Evolutionary conservation across 1,139 yeast genomes (phyloP).

Genomic region (Geotrichum candidum): DNA sequence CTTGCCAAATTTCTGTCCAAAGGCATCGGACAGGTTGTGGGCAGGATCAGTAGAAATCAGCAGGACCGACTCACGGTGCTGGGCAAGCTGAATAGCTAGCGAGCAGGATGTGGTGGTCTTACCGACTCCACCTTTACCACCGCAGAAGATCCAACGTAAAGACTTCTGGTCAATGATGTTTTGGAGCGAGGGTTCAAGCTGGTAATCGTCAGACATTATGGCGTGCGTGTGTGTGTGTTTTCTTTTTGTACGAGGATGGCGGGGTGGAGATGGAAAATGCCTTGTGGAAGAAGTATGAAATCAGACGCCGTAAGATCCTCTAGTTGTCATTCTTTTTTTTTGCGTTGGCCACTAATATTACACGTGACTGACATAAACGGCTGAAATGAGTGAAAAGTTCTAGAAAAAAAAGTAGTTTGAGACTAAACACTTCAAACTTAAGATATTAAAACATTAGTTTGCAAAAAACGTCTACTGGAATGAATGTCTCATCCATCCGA

Average conservation of each 20-base stretch:
- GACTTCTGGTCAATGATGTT: slow-evolving; percentile 42
- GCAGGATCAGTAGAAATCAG: slow-evolving; percentile 97
- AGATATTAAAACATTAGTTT: too few relatives aligned
- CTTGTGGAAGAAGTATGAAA: not conserved
- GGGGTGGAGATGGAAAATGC: not conserved
- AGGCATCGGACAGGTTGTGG: slow-evolving; percentile 93
- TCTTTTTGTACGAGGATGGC: not conserved
- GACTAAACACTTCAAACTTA: too few relatives aligned
- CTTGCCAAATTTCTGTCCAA: slow-evolving; percentile 95
- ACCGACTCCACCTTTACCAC: slow-evolving; percentile 99
- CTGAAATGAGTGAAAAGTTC: too few relatives aligned
- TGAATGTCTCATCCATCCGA: too few relatives aligned
- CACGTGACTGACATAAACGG: too few relatives aligned
- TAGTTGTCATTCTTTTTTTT: too few relatives aligned
- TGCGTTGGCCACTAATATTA: too few relatives aligned
- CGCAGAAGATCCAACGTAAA: slow-evolving; percentile 93
- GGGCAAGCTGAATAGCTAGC: slow-evolving; percentile 81
- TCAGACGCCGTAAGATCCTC: too few relatives aligned
- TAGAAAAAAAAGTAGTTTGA: too few relatives aligned
- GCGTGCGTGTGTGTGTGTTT: not conserved
- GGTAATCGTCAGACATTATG: slow-evolving; percentile 22
- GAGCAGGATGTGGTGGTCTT: slow-evolving; percentile 97
- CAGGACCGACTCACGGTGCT: slow-evolving; percentile 74
- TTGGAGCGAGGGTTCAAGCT: slow-evolving; percentile 38
- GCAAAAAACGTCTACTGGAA: too few relatives aligned